Base-by-base conservation (phyloP, 2,329 filamentous ascomycete genomes). In the Aspergillus carbonarius region DNA sequence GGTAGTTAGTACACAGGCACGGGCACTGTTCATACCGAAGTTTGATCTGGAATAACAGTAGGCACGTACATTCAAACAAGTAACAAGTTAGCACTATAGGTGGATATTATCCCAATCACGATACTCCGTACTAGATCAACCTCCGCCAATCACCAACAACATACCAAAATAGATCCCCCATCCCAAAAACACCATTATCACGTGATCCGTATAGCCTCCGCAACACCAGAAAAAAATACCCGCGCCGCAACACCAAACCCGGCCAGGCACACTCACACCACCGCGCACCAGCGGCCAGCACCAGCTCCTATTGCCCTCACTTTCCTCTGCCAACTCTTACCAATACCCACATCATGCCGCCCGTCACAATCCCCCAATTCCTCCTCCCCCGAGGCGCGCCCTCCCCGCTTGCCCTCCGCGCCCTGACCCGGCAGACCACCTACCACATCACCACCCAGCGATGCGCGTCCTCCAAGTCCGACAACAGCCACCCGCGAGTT, bases 301-400 rank as follows among this genome's bases (percentile, higher is more conserved):
- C 44, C 27, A 48, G 15, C 20, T 30, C 15, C 20, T 15, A 47
- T 47, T 23, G 27, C 13, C 42, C 35, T 39, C 35, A 37, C 13
- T 5, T 13, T 27, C 25, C 15, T 13, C 15, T 13, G n/a, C n/a
- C 15, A 25, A 10, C 13, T 4, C 9, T 1, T 15, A 17, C 23
- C 25, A 5, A 32, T 27, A 12, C n/a, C 27, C 17, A 12, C 18
- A 61, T 46, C 27, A 68, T 68, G 65, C 60, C 66, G 4, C 50
- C 65, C 44, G 48, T 64, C 8, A 47, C 68, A 57, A 88, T 90
- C 61, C 87, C 87, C 30, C 82, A 83, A 48, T 90, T 90, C 70
- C 82, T 90, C n/a, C 82, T 90, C 40, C 88, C 88, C 4, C 82
- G 85, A 61, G 81, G 83, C 44, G 66, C 76, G 23, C 72, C 71